phyloP scores from a whole-genome alignment of 768 basidiomycete species.

The Gymnopilus junonius region DNA sequence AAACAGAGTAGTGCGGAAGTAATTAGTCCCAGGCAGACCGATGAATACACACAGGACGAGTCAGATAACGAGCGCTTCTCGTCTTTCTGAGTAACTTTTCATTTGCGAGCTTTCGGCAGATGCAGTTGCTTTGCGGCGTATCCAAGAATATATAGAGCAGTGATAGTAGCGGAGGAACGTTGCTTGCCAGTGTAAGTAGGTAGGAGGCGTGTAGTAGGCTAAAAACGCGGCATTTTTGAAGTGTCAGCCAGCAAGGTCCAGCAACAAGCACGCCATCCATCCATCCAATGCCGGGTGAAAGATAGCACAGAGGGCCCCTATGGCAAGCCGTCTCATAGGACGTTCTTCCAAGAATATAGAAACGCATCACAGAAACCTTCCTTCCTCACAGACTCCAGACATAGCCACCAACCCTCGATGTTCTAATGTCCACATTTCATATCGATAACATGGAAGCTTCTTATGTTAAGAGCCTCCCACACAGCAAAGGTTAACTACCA shows the following conservation, averaged over 20 bases:
- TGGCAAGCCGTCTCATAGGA: constrained; percentile 4
- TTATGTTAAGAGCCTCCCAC: constrained; percentile 8
- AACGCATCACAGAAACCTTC: constrained; percentile 9
- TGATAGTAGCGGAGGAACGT: constrained; percentile 4
- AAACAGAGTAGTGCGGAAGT: constrained; percentile 2
- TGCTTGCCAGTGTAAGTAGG: neutral
- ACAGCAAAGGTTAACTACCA: constrained; percentile 5
- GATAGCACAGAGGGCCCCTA: neutral
- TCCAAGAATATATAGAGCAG: neutral
- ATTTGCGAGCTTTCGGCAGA: constrained; percentile 15
- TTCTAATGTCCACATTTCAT: constrained; percentile 12
- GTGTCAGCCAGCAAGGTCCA: neutral
- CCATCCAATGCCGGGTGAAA: constrained; percentile 2
- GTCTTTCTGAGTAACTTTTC: constrained; percentile 8
- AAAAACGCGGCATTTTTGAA: neutral
- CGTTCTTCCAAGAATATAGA: constrained; percentile 3
- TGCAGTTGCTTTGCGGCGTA: constrained; percentile 9
- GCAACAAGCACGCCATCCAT: constrained; percentile 1
- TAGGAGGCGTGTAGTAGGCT: neutral
- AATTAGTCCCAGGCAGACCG: neutral
- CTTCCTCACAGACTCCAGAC: constrained; percentile 1
- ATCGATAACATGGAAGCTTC: constrained; percentile 14
- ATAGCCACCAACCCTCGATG: constrained; percentile 4
- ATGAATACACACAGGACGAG: neutral
- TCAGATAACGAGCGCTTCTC: constrained; percentile 9